Percentiles rank a stretch among this genome's conserved stretches.
Conservation (phyloP, 2,329 filamentous ascomycete species). For the Diaporthe nobilis region DNA sequence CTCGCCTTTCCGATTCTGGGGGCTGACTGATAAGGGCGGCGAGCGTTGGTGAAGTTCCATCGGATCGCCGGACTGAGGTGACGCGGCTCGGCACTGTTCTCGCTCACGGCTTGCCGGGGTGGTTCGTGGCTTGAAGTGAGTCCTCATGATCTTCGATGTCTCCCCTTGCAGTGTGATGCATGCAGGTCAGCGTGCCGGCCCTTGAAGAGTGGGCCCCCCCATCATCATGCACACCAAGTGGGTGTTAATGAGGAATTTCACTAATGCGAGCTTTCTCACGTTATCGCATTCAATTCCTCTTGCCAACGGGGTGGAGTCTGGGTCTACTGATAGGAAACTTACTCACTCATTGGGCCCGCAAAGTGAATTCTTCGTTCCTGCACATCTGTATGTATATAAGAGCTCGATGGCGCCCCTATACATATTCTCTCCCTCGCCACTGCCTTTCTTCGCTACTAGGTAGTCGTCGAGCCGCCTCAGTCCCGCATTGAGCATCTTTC, state of each 20-base stretch:
- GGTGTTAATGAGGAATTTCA: neutral
- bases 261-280: slow-evolving; percentile 4
- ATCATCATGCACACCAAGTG: slow-evolving; percentile 17
- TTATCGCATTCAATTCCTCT: neutral
- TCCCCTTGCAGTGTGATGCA: neutral
- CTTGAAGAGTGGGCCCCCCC: slow-evolving; percentile 7
- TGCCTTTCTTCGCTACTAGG: neutral
- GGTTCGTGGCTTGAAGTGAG: neutral
- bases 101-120: neutral
- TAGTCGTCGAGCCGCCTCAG: neutral
- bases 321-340: neutral
- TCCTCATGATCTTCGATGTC: neutral
- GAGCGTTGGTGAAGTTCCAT: neutral
- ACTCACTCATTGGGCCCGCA: neutral
- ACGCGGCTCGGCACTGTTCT: neutral
- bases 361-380: neutral
- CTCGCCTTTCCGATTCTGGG: neutral
- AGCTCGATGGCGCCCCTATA: neutral
- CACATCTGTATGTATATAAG: neutral
- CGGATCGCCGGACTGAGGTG: neutral
- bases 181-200: neutral
- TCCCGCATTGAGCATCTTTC: neutral
- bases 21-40: neutral
- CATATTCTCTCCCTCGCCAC: neutral
- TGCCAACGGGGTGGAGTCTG: neutral